These are phyloP conservation scores for Dissophora ornata DNA, from an alignment of 192 early-diverging fungal species.

Conservation along the genomic window DNA sequence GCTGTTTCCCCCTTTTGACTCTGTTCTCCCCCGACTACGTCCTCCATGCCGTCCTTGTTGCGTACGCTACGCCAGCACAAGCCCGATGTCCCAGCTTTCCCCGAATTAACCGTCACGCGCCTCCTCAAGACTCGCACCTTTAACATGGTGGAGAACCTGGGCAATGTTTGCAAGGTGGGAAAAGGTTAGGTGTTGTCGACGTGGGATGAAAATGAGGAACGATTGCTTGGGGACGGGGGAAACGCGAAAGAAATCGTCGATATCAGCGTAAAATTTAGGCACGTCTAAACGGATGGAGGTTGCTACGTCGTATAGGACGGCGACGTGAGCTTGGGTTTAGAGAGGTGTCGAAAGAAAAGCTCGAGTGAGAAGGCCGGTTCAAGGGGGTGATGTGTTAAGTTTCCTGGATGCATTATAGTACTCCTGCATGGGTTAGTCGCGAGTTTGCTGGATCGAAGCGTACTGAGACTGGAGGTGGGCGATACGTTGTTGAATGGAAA, in stretches of 20 bases:
- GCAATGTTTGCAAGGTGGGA: neutral
- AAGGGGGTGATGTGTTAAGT: neutral
- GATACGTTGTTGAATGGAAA: neutral
- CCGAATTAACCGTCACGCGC: too few species aligned
- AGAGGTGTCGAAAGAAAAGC: neutral
- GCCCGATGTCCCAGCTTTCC: too few species aligned
- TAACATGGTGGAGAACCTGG: conserved; percentile 1
- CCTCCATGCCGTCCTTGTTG: too few species aligned
- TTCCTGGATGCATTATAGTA: neutral
- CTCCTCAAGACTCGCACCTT: too few species aligned
- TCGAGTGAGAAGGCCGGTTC: neutral
- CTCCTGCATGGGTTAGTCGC: neutral
- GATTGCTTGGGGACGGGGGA: conserved; percentile 11
- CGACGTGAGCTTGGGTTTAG: neutral
- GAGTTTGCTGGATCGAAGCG: conserved; percentile 1
- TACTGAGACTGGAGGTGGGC: neutral
- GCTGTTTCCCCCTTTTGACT: too few species aligned
- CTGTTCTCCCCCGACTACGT: too few species aligned
- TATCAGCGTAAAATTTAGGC: neutral
- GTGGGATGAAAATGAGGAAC: too few species aligned
- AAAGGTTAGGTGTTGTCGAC: too few species aligned
- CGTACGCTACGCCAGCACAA: too few species aligned
- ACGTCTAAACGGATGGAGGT: neutral
- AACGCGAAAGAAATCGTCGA: neutral
- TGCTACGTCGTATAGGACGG: neutral